Base-by-base conservation (phyloP, 2,329 filamentous ascomycete genomes). In the Pseudogymnoascus pannorum region DNA sequence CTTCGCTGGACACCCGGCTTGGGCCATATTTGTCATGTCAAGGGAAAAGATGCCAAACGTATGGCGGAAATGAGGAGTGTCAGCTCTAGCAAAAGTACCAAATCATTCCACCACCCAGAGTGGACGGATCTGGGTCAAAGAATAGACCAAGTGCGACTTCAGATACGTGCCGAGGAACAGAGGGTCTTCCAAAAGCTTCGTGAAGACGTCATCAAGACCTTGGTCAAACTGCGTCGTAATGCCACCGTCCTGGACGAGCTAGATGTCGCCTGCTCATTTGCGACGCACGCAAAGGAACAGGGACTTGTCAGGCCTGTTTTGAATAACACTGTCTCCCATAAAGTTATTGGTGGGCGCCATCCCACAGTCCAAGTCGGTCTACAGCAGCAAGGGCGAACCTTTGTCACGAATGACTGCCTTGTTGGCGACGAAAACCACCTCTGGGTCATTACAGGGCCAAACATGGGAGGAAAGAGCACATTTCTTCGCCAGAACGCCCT, bases 381-480 rank as follows among this genome's bases (percentile, higher is more conserved):
- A 2, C 79, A 84, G 65, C 86, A 89, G 66, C 87, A 92, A 71
- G 93, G 93, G 1, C 85, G 91, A 29, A 85, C 77, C 9, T 97
- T 97, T 71, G 87, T 91, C 48, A 82, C 85, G 58, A 97, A 97
- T 68, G 90, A 97, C 75, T 96, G 91, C 73, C 79, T 89, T 36
- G 81, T 97, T 2, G 89, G 89, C n/a, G 60, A 79, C 80, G 75
- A 88, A 78, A 79, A 85, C 77, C 68, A 80, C 78, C 60, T 90
- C 75, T 78, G 87, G 87, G 69, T 84, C 73, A 77, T 93, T 82
- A 82, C 89, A 67, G 78, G 94, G 0, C 94, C 94, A n/a, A 99
- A 99, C 75, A 99, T 99, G 94, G 94, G 88, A 1, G 94, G 94
- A 57, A 99, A 99, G 76, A 93, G 88, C 72, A 99, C 94, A 0